Percentiles rank a stretch among this genome's conserved stretches.
Conservation (phyloP, 176 grass and related monocot species). For the Musa acuminata region DNA sequence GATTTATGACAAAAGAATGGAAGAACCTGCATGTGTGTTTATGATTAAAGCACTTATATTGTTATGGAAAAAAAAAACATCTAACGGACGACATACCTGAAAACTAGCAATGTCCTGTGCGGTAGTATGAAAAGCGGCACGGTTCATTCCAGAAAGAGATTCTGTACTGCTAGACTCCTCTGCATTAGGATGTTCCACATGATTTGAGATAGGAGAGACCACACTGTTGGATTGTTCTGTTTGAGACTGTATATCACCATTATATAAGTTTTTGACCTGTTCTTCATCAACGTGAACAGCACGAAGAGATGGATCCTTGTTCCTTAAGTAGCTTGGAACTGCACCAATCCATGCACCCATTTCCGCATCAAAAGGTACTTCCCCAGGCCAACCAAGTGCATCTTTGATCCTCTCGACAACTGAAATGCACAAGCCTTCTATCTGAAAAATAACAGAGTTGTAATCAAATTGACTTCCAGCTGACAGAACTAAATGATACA, state of each 20-base stretch:
- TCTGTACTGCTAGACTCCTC: conserved; percentile 17
- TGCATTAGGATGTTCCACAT: too few relatives aligned
- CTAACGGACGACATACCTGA: conserved; percentile 40
- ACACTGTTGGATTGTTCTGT: neutral
- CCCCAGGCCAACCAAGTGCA: conserved; percentile 38
- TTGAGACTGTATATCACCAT: conserved; percentile 14
- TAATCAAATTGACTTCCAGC: neutral
- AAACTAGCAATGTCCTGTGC: conserved; percentile 76
- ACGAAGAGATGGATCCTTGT: conserved; percentile 1
- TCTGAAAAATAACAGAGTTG: conserved; percentile 30
- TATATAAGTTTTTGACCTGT: neutral
- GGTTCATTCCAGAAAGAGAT: conserved; percentile 26
- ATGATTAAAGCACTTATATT: neutral
- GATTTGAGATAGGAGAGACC: neutral
- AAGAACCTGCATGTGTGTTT: too few relatives aligned
- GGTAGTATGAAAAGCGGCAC: conserved; percentile 10
- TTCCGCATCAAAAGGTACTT: conserved; percentile 46
- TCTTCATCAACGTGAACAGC: conserved; percentile 8
- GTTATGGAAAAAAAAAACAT: conserved; percentile 2
- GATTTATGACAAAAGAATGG: too few relatives aligned
- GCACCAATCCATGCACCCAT: conserved; percentile 67
- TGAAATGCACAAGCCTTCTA: conserved; percentile 43
- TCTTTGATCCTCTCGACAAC: conserved; percentile 75
- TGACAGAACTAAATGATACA: neutral
- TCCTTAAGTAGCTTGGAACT: conserved; percentile 54